Base-by-base conservation (phyloP, 176 grass and related monocot species). In the Rhynchospora pubera region DNA sequence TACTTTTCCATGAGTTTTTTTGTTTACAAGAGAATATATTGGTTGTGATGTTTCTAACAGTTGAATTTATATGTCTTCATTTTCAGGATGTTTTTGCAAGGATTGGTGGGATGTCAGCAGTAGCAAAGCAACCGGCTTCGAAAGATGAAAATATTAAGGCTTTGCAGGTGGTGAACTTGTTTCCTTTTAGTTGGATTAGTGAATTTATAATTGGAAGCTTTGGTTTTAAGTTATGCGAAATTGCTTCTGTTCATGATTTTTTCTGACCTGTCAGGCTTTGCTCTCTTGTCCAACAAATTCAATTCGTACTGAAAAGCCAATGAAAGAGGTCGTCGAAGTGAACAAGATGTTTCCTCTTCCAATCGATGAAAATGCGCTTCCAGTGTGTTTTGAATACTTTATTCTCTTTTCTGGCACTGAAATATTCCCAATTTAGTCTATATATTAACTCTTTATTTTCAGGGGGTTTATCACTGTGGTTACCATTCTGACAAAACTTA, bases 381-480 rank as follows among this genome's bases (percentile, higher is more conserved):
- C 92, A 1, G 92, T 91, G 87, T 58, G 63, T 70, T 56, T 47
- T 39, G 76, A 5, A 48, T 24, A 5, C n/a, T n/a, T 56, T 11
- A 53, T 58, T 79, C 4, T 19, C 55, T 50, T 73, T 68, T 57
- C 56, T 56, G 19, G 16, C 44, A n/a, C n/a, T n/a, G n/a, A 62
- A 34, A 14, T 23, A 62, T 2, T 47, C 21, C 18, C n/a, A 34
- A 16, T 7, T 24, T 23, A 14, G 11, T 23, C 42, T 62, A n/a
- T 53, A 5, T 19, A 12, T 83, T n/a, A n/a, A n/a, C n/a, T n/a
- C n/a, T n/a, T n/a, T 83, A 45, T 39, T 84, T 87, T 72, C 85
- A 94, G 95, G 95, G 90, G 65, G 88, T 97, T 82, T 92, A 92
- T 62, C 92, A 91, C 34, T 97, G 94, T 79, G 95, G 95, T 53